Conservation (phyloP, 208 protist species). For the Leishmania tarentolae region DNA sequence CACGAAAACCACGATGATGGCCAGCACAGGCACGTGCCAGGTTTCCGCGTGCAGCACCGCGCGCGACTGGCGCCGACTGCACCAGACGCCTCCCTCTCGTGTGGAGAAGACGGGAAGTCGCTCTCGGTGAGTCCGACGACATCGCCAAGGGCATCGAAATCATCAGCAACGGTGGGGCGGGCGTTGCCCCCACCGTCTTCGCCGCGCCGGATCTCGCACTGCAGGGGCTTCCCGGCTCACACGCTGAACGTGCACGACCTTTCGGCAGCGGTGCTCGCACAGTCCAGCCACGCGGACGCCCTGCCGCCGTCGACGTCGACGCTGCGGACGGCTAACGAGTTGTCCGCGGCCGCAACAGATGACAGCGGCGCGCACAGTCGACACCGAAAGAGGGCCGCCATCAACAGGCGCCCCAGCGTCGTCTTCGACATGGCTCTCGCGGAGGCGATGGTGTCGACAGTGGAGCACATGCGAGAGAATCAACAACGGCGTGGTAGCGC, state of each 20-base stretch:
- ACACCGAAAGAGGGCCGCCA: not conserved
- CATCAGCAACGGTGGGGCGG: not conserved
- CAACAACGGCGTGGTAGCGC: conserved; percentile 10
- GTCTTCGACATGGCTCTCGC: conserved; percentile 38
- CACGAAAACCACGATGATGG: not conserved
- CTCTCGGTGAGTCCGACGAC: conserved; percentile 3
- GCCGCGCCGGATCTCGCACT: conserved; percentile 25
- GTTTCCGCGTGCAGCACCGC: not conserved
- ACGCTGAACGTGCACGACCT: conserved; percentile 16
- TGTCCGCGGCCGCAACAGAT: too few relatives aligned
- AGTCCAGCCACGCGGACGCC: not conserved
- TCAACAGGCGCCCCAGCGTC: not conserved
- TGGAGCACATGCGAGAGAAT: conserved; percentile 26
- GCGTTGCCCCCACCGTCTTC: not conserved
- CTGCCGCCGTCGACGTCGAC: not conserved
- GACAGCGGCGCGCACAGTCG: not conserved
- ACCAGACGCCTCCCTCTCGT: not conserved
- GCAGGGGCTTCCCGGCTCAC: conserved; percentile 27
- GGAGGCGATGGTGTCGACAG: conserved; percentile 49
- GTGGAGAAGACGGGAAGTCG: not conserved
- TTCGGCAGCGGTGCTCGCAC: not conserved
- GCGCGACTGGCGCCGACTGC: not conserved
- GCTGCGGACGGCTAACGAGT: not conserved
- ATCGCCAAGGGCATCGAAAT: not conserved
- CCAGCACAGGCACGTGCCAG: not conserved